A percentile compares a stretch with the other conserved stretches of the same genome.
phyloP scores from a whole-genome alignment of 192 early-diverging fungal species.

The Backusella morwellensis region DNA sequence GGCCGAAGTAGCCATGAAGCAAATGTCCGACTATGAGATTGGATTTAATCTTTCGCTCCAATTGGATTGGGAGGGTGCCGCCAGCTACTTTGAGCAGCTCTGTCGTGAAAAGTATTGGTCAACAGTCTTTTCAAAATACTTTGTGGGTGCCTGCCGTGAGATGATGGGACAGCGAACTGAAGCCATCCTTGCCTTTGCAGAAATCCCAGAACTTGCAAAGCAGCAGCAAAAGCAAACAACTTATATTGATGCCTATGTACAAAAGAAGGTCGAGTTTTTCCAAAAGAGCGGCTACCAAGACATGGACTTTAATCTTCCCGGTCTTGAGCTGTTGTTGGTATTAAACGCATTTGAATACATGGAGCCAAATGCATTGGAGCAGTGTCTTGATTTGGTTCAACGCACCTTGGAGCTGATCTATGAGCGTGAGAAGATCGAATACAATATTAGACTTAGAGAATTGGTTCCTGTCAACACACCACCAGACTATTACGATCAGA shows the following conservation, averaged over 20 bases:
- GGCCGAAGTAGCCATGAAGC: conserved; percentile 43
- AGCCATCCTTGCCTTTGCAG: conserved; percentile 66
- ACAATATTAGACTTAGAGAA: conserved; percentile 33
- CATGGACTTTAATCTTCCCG: conserved; percentile 45
- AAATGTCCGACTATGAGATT: conserved; percentile 50
- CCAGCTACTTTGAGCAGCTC: conserved; percentile 40
- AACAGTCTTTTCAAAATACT: conserved; percentile 50
- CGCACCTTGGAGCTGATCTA: conserved; percentile 27
- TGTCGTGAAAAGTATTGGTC: conserved; percentile 54
- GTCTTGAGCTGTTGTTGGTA: conserved; percentile 48
- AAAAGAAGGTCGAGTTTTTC: conserved; percentile 45
- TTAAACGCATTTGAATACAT: conserved; percentile 51
- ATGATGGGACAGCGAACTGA: conserved; percentile 68
- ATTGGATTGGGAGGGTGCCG: conserved; percentile 46
- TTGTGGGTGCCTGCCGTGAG: conserved; percentile 47
- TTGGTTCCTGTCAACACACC: conserved; percentile 30
- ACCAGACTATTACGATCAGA: conserved; percentile 39
- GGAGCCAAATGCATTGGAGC: conserved; percentile 33
- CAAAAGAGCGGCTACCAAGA: conserved; percentile 42
- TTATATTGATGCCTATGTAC: conserved; percentile 50
- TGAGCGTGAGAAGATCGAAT: conserved; percentile 36
- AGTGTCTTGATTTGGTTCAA: conserved; percentile 28
- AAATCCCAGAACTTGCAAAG: conserved; percentile 45
- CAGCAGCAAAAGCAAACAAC: conserved; percentile 38
- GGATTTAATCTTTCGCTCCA: conserved; percentile 47